Base-by-base conservation (phyloP, 1,284 basidiomycete genomes). In the Ustilago curta region DNA sequence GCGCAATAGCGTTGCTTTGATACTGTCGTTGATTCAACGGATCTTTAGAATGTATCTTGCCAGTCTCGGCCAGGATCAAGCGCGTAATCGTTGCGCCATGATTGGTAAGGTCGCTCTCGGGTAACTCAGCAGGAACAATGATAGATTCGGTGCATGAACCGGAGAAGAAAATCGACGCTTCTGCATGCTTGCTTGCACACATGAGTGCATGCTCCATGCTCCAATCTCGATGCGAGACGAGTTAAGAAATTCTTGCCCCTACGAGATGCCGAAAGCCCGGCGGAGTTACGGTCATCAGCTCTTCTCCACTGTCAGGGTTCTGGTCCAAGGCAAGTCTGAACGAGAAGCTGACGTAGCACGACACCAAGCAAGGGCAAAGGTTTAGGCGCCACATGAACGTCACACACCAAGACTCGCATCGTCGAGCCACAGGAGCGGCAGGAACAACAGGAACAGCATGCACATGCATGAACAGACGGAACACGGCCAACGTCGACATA, bases 331-430 rank as follows among this genome's bases (percentile, higher is more conserved):
- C 40, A 19, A 42, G 40, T 14, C 3, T 37, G 35, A 14, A 37
- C 40, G 40, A 42, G 6, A 21, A 42, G 18, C n/a, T 42, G 40
- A 42, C 40, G 40, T 42, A 42, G 40, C 6, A 19, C 19, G 40
- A 42, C 40, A 19, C n/a, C 8, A 42, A 42, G 40, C 40, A n/a
- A 42, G 40, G 11, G 40, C 19, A 21, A 2, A 42, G 40, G 40
- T 11, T 8, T n/a, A 42, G 40, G 40, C 40, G 40, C 40, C 40
- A 42, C 40, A 42, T n/a, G 40, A 42, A 42, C 40, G 40, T 42
- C 40, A n/a, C 19, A 42, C 40, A 19, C 40, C 40, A n/a, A 21
- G 40, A 42, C 18, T n/a, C n/a, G 40, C 40, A 42, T 42, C 5
- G 21, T n/a, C 37, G 12, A n/a, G 37, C 31, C 31, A n/a, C 27